Evolutionary conservation across 768 basidiomycete genomes (phyloP).

Genomic region (Russula emetica): DNA sequence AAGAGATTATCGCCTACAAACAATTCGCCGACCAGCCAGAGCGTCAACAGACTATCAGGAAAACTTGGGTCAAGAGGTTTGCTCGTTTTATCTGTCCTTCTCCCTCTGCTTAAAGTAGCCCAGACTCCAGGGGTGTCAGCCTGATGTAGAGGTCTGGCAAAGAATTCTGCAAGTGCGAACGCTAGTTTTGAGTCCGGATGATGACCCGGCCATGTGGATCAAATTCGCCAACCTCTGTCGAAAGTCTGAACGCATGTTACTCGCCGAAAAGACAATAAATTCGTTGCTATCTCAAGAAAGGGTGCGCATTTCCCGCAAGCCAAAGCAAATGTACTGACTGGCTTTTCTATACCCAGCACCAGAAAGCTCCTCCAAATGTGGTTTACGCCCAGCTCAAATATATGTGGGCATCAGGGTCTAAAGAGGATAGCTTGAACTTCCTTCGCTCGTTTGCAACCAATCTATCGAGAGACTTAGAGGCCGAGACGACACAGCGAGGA

Average conservation of each 20-base stretch:
- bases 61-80: conserved; percentile 97
- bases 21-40: conserved; percentile 91
- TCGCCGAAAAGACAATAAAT: conserved; percentile 96
- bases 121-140: conserved; percentile 92
- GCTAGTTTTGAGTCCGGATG: conserved; percentile 86
- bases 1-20: conserved; percentile 96
- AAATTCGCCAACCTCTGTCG: conserved; percentile 98
- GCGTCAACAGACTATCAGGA: conserved; percentile 82
- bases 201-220: conserved; percentile 98
- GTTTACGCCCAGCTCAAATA: conserved; percentile 95
- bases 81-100: conserved; percentile 20
- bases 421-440: conserved; percentile 75
- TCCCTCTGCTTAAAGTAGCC: conserved; percentile 2
- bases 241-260: conserved; percentile 87
- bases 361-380: conserved; percentile 88
- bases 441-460: conserved; percentile 77
- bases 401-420: conserved; percentile 86
- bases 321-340: conserved; percentile 4
- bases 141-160: conserved; percentile 99
- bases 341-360: conserved; percentile 33
- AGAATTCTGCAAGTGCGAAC: conserved; percentile 94
- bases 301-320: conserved; percentile 36
- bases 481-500: conserved; percentile 47
- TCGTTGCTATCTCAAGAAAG: conserved; percentile 77
- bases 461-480: conserved; percentile 68